Conservation (phyloP, 495 filamentous ascomycete species). For the Penicillium flavigenum region DNA sequence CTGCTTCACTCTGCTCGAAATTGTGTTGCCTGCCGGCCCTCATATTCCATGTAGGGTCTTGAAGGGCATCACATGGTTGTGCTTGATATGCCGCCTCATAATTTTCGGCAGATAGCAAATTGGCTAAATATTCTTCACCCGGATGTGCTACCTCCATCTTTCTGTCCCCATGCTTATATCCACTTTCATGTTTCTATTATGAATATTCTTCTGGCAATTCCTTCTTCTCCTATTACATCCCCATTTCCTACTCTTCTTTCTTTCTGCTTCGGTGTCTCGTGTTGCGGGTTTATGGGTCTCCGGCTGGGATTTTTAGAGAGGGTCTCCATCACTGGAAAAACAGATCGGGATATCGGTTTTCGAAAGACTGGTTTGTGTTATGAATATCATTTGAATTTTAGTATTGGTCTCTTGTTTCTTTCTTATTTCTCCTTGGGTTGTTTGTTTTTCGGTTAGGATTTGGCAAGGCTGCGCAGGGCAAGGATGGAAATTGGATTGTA, state of each 20-base stretch:
- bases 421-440: slow-evolving; percentile 19
- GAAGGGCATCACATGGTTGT: not conserved
- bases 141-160: not conserved
- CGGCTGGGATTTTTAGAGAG: slow-evolving; percentile 37
- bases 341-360: slow-evolving; percentile 19
- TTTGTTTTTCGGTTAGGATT: slow-evolving; percentile 13
- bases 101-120: not conserved
- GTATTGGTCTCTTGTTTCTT: slow-evolving; percentile 16
- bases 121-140: slow-evolving; percentile 1
- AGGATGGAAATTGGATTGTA: slow-evolving; percentile 8
- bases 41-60: not conserved
- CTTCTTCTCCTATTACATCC: not conserved
- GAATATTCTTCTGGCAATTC: slow-evolving; percentile 7
- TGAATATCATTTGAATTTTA: slow-evolving; percentile 12
- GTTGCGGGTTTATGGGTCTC: slow-evolving; percentile 30
- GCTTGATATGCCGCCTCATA: not conserved
- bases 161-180: not conserved
- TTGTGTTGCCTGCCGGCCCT: not conserved
- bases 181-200: slow-evolving; percentile 7
- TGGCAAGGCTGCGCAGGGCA: not conserved
- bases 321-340: slow-evolving; percentile 42
- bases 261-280: slow-evolving; percentile 25
- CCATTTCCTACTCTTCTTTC: slow-evolving; percentile 4
- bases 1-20: not conserved
- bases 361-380: slow-evolving; percentile 23